These are phyloP conservation scores for Candida alai DNA, from an alignment of 805 yeast species.

Conservation along the genomic window DNA sequence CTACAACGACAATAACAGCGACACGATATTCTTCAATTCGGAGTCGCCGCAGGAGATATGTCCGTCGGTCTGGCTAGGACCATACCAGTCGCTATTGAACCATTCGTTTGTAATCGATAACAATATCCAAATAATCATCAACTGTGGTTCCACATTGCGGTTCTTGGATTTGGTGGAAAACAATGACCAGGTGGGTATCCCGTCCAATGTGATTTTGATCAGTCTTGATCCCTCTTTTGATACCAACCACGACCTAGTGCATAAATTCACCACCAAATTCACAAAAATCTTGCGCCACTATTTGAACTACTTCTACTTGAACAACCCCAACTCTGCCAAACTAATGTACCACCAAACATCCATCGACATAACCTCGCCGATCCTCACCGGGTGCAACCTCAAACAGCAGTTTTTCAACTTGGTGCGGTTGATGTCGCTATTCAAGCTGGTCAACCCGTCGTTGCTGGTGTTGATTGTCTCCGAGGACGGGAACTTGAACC, in stretches of 20 bases:
- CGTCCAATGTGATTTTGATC: constrained; percentile 35
- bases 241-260: constrained; percentile 14
- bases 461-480: constrained; percentile 32
- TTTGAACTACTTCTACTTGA: constrained; percentile 30
- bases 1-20: constrained; percentile 3
- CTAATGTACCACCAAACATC: constrained; percentile 26
- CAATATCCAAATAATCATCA: constrained; percentile 36
- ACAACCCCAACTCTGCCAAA: constrained; percentile 25
- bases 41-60: constrained; percentile 20
- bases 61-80: constrained; percentile 29
- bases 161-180: constrained; percentile 26
- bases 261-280: constrained; percentile 25
- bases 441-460: constrained; percentile 27
- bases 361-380: constrained; percentile 25
- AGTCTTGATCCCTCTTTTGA: constrained; percentile 34
- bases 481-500: constrained; percentile 22
- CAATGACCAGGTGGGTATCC: constrained; percentile 17
- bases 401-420: constrained; percentile 34
- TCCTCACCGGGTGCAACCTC: constrained; percentile 32
- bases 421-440: constrained; percentile 31
- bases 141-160: constrained; percentile 31
- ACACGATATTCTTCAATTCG: constrained; percentile 11
- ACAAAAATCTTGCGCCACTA: constrained; percentile 36
- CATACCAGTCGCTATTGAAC: constrained; percentile 12
- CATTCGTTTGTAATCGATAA: constrained; percentile 15